Base-by-base conservation (phyloP, 352 stramenopile species). In the Globisporangium alternatum region DNA sequence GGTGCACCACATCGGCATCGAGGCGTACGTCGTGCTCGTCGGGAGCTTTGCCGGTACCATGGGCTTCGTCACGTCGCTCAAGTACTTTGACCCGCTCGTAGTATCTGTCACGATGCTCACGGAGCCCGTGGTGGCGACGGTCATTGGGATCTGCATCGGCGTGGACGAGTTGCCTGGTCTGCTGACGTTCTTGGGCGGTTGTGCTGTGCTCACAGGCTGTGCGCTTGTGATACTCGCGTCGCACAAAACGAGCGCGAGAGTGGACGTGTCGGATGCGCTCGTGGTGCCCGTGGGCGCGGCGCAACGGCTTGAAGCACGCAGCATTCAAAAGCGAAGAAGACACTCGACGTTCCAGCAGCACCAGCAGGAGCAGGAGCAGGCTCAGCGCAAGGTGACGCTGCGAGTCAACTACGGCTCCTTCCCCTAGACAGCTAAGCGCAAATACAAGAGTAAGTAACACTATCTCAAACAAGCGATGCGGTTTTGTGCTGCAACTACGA, bases 11-110 rank as follows among this genome's bases (percentile, higher is more conserved):
- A 48, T 83, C 19, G 60, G 66, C 39, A 75, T 80, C 45, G 77
- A 88, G 48, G 49, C 66, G 30, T 80, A 83, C 69, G 64, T 88
- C 35, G 79, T 88, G 19, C 22, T 86, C 3, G 65, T 86, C 1
- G 75, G 75, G 41, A 80, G 66, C 35, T 64, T 81, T 3, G 63
- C 61, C 21, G 80, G 77, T 21, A 83, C 80, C n/a, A 83, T 86
- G 73, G 77, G 77, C 21, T 85, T 86, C 58, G 70, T 89, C 60
- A 69, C 60, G n/a, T 59, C 73, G 6, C 63, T 89, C 53, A 78
- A 76, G 55, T 86, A 86, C 68, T 86, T 89, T 65, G 77, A 85
- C 19, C 80, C 80, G 25, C 64, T 89, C 41, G 77, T 84, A 2
- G 75, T 85, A 10, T 89, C 80, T 5, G 72, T 86, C 45, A 79